Base-by-base conservation (phyloP, 306 rosid genomes). In the Elaeagnus macrophylla region DNA sequence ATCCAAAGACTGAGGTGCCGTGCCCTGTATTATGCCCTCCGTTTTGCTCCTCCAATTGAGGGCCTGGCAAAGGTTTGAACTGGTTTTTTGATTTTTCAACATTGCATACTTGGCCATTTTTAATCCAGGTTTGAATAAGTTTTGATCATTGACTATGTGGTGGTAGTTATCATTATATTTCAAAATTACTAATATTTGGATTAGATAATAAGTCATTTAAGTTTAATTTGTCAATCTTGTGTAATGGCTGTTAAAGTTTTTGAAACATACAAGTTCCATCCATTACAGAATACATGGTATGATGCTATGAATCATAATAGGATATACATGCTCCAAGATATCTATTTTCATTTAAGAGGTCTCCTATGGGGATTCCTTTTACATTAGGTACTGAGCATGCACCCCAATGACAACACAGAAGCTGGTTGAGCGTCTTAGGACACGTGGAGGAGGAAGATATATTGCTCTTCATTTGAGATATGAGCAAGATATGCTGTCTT, bases 321-420 rank as follows among this genome's bases (percentile, higher is more conserved):
- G 65, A 77, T 15, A 43, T 69, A 76, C 32, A 71, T 62, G 55
- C 50, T 56, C 46, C 59, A 25, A 25, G 4, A 64, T 54, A 57
- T 67, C 72, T 68, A 67, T 73, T 66, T 80, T 79, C 84, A 76
- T 89, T 84, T 83, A 89, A 82, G 97, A 82, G 84, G 84, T 82
- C 89, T 85, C 77, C 78, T 66, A 68, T 77, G 86, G 88, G 89
- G 88, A 76, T 84, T 78, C 85, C 77, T 85, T 84, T 67, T 85
- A 82, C 80, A 79, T 59, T 88, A 84, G 96, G 94, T 84, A 80
- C 97, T 89, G 91, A 89, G 91, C 85, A 83, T 80, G 81, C 93
- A 69, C 85, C 85, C 67, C 84, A 83, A 80, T 85, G 85, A 89
- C 82, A 79, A 79, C 74, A 79, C 97, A 89, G 97, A 89, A 80